Evolutionary conservation across 2,329 filamentous ascomycete genomes (phyloP).

Genomic region (Teratosphaeria zuluensis): DNA sequence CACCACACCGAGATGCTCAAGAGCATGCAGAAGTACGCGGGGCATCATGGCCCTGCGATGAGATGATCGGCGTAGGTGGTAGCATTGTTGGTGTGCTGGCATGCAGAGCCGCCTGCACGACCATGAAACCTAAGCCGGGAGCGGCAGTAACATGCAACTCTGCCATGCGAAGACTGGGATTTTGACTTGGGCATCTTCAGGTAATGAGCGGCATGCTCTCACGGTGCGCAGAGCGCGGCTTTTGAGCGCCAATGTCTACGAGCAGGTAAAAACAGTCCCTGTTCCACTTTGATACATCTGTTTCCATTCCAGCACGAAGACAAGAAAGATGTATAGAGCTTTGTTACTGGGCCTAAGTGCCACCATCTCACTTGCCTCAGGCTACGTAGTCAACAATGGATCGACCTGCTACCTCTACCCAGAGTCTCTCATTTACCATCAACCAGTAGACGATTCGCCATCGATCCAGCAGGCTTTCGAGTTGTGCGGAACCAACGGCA

Average conservation of each 20-base stretch:
- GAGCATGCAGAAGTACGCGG: background rate
- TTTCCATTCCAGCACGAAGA: background rate
- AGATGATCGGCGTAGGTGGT: background rate
- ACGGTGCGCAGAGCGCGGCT: background rate
- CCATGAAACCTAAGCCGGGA: background rate
- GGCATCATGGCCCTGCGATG: background rate
- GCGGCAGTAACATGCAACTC: background rate
- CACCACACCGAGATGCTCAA: background rate
- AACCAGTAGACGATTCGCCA: slow-evolving; percentile 33
- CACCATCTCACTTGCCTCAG: background rate
- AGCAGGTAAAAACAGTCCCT: background rate
- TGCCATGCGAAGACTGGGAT: background rate
- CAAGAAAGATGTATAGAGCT: background rate
- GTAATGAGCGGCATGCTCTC: background rate
- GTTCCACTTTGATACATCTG: background rate
- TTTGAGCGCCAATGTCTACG: background rate
- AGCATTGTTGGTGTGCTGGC: background rate
- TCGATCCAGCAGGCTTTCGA: slow-evolving; percentile 43
- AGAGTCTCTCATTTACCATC: slow-evolving; percentile 2
- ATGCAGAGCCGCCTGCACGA: background rate
- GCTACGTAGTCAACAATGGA: slow-evolving; percentile 5
- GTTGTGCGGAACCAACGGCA: slow-evolving; percentile 38
- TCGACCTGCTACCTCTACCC: slow-evolving; percentile 4
- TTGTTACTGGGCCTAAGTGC: background rate
- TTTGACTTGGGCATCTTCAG: background rate